Conservation (phyloP, 192 early-diverging fungal species). For the Coemansia sp. region DNA sequence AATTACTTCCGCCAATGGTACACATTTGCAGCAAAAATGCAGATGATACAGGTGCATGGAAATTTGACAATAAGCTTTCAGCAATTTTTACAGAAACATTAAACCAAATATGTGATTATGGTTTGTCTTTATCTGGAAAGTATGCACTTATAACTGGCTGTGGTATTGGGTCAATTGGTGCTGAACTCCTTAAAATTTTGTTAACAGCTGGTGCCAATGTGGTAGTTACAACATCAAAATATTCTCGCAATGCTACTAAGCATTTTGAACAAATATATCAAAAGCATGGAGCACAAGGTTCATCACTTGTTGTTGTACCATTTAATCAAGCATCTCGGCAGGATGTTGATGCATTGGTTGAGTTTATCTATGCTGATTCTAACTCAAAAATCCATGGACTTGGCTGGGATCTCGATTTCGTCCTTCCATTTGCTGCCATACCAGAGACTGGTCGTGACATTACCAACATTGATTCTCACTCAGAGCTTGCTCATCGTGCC, state of each 20-base stretch:
- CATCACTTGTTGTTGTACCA: slow-evolving; percentile 81
- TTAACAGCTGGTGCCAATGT: slow-evolving; percentile 85
- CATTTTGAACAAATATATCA: slow-evolving; percentile 84
- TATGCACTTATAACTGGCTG: slow-evolving; percentile 85
- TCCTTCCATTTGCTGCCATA: slow-evolving; percentile 95
- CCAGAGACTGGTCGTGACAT: slow-evolving; percentile 85
- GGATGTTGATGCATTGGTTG: slow-evolving; percentile 75
- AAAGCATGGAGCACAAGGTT: slow-evolving; percentile 82
- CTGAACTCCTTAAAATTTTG: slow-evolving; percentile 84
- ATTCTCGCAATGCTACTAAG: slow-evolving; percentile 65
- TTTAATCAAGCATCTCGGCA: slow-evolving; percentile 91
- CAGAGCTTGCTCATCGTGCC: slow-evolving; percentile 89
- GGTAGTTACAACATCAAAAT: slow-evolving; percentile 89
- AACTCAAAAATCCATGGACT: slow-evolving; percentile 54
- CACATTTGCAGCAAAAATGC: slow-evolving; percentile 62
- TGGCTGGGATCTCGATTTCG: slow-evolving; percentile 90
- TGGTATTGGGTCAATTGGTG: slow-evolving; percentile 87
- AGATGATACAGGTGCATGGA: slow-evolving; percentile 55
- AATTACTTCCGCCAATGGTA: slow-evolving; percentile 58
- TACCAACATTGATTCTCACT: slow-evolving; percentile 77
- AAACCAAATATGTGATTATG: slow-evolving; percentile 69
- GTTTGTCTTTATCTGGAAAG: slow-evolving; percentile 76
- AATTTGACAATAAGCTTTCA: slow-evolving; percentile 69
- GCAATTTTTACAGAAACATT: slow-evolving; percentile 69
- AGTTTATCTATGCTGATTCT: slow-evolving; percentile 81